Evolutionary conservation across 1,139 yeast species (phyloP), one percentile per base, ranked within the genome.

Genomic region (Kazachstania sp.): DNA sequence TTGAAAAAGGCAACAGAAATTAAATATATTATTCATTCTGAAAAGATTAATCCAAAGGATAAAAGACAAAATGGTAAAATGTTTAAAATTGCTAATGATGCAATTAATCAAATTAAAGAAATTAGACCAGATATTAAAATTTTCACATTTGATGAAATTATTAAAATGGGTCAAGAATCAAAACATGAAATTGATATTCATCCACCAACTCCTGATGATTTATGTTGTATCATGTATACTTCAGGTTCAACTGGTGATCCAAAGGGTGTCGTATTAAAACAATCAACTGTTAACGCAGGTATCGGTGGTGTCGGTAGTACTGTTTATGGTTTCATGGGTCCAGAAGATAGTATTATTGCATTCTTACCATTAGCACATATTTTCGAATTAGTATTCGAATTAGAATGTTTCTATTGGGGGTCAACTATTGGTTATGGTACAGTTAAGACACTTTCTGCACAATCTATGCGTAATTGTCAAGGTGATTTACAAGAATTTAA

Each of bases 211-310:
- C 78, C 94, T 11, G 79, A 79, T n/a, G 95, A 87, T 60, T 64
- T 83, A 48, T 79, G 92, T 39, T 86, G 96, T 72, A 87, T 92
- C 65, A 92, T 94, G 97, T 92, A 92, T 74, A 92, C 99, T 26
- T 90, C 97, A 0, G 99, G 99, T 45, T 88, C 97, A 16, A 90
- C 98, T 16, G 98, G 98, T 60, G 81, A 82, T 53, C 98, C 98
- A 61, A 92, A 92, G 73, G 99, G 99, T 69, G 99, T 92, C 39
- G 88, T 86, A 34, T 72, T 94, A 56, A 75, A 81, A 45, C 94
- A 92, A 62, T 73, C 71, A 49, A 88, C 88, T 65, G 75, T 92
- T 43, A 68, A 88, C 46, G 84, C 95, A 13, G 95, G 95, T 59
- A 67, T 86, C 41, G 94, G 83, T 50, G 98, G 98, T 68, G 80